Conservation (phyloP, 169 alveolate genomes). For the Cryptosporidium ubiquitum region DNA sequence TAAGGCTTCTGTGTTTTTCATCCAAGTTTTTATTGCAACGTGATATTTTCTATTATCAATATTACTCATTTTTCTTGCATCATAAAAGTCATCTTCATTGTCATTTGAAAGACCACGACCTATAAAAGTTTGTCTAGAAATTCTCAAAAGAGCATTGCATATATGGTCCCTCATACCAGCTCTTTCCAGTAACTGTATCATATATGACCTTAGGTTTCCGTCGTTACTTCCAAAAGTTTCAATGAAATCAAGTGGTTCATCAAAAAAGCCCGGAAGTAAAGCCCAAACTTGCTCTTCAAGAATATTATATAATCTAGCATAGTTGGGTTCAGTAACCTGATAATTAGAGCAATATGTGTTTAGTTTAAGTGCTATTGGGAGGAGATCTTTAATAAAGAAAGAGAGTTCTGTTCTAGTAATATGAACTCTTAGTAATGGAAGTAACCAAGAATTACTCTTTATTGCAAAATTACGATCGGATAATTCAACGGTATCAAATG, state of each 20-base stretch:
- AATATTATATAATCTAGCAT: conserved; percentile 45
- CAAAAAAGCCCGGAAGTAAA: conserved; percentile 62
- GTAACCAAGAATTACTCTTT: conserved; percentile 69
- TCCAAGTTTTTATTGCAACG: conserved; percentile 25
- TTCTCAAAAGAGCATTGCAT: conserved; percentile 44
- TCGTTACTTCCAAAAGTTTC: not conserved
- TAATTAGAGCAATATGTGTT: not conserved
- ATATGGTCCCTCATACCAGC: conserved; percentile 22
- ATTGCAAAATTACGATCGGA: conserved; percentile 43
- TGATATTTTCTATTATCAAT: conserved; percentile 43
- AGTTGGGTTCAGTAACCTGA: conserved; percentile 20
- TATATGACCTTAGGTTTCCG: conserved; percentile 7
- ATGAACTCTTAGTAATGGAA: conserved; percentile 58
- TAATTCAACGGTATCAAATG: conserved; percentile 8
- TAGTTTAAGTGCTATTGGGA: conserved; percentile 52
- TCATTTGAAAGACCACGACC: conserved; percentile 1
- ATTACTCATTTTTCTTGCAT: conserved; percentile 43
- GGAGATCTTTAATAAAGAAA: conserved; percentile 19
- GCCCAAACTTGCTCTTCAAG: conserved; percentile 72
- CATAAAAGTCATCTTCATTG: conserved; percentile 2
- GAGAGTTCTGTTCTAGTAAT: conserved; percentile 40
- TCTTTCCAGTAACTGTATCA: conserved; percentile 49
- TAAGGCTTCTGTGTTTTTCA: conserved; percentile 3
- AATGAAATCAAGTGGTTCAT: conserved; percentile 33
- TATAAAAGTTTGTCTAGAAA: conserved; percentile 62